A percentile compares a stretch with the other conserved stretches of the same genome.
Conservation (phyloP, 768 basidiomycete species). For the Kwoniella europaea region DNA sequence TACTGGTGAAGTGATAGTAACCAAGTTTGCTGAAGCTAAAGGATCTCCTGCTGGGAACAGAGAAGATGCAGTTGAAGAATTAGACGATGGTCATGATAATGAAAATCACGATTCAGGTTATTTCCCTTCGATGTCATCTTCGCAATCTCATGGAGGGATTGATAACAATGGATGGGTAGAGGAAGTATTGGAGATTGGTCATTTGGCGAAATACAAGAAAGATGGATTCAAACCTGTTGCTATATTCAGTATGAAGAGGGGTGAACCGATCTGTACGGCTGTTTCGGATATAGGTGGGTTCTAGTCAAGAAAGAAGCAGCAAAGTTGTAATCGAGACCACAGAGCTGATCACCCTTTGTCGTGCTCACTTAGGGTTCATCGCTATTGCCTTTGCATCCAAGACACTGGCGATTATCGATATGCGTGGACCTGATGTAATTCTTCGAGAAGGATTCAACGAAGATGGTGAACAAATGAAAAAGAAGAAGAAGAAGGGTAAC, state of each 20-base stretch:
- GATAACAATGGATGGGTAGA: conserved; percentile 54
- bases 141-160: conserved; percentile 37
- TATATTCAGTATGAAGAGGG: conserved; percentile 64
- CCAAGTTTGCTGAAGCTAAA: conserved; percentile 55
- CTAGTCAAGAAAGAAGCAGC: no score
- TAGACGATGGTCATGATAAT: conserved; percentile 33
- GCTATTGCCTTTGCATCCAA: conserved; percentile 72
- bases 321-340: no score
- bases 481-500: conserved; percentile 61
- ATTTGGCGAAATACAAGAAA: conserved; percentile 60
- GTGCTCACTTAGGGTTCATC: conserved; percentile 68
- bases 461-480: conserved; percentile 56
- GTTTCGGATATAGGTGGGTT: conserved; percentile 74
- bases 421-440: conserved; percentile 74
- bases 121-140: conserved; percentile 65
- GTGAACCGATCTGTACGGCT: conserved; percentile 65
- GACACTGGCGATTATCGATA: conserved; percentile 69
- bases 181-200: conserved; percentile 66
- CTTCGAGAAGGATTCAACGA: conserved; percentile 62
- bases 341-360: not conserved
- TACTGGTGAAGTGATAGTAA: conserved; percentile 59
- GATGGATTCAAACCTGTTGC: conserved; percentile 69
- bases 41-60: conserved; percentile 6
- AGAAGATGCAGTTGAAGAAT: conserved; percentile 39
- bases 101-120: conserved; percentile 55